Evolutionary conservation across 345 rosid genomes (phyloP).

Genomic region (Pistacia atlantica): DNA sequence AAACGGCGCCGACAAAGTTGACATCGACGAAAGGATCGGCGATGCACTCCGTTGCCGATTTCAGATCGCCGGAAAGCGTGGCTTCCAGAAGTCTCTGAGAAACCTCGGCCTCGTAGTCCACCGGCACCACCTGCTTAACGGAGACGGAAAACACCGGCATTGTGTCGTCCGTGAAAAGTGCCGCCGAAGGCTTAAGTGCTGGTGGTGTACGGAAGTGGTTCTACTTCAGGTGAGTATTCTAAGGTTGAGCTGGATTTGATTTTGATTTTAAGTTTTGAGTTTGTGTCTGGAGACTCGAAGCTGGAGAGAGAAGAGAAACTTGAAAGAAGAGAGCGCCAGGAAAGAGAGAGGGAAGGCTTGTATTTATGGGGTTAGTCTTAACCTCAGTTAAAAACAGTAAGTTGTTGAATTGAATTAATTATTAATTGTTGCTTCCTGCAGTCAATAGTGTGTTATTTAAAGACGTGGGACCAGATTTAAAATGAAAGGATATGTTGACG

Average conservation of each 20-base stretch:
- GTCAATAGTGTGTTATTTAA: not conserved
- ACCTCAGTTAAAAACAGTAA: constrained; percentile 17
- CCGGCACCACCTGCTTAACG: constrained; percentile 87
- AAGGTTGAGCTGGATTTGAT: not conserved
- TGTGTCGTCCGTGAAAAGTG: not conserved
- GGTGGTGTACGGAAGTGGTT: constrained; percentile 18
- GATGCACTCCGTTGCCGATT: constrained; percentile 59
- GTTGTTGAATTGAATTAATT: too few relatives aligned
- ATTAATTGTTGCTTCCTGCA: too few relatives aligned
- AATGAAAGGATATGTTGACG: not conserved
- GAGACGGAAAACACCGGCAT: constrained; percentile 88
- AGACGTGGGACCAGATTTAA: constrained; percentile 15
- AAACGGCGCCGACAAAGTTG: constrained; percentile 84
- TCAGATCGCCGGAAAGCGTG: constrained; percentile 61
- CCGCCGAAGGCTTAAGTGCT: constrained; percentile 7
- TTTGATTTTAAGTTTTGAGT: constrained; percentile 10
- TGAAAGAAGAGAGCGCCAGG: constrained; percentile 65
- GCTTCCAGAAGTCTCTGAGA: constrained; percentile 90
- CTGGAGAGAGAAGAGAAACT: constrained; percentile 45
- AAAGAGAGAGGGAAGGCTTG: constrained; percentile 17
- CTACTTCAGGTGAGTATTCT: constrained; percentile 13
- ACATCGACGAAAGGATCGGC: constrained; percentile 78
- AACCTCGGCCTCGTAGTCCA: constrained; percentile 80
- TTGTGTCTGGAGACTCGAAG: constrained; percentile 35
- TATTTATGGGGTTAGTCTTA: constrained; percentile 37